Percentiles rank a stretch among this genome's conserved stretches.
These are phyloP conservation scores for Monosporozyma solicola DNA, from an alignment of 805 yeast genomes.

Conservation along the genomic window DNA sequence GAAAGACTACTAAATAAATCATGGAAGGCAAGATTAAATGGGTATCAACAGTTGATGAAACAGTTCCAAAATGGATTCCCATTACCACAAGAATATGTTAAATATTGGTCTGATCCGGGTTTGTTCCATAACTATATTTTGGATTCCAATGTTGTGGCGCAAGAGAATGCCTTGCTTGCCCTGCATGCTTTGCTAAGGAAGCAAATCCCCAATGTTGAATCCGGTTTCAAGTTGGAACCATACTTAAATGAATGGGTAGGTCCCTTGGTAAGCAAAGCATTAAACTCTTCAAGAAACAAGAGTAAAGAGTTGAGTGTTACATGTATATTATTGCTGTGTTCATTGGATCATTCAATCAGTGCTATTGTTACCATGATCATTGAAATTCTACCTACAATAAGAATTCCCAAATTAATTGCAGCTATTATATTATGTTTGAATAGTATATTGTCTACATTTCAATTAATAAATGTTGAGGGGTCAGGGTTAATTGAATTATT, in stretches of 20 bases:
- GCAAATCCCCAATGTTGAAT: background rate
- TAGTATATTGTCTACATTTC: constrained; percentile 39
- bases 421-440: constrained; percentile 51
- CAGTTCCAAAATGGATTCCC: constrained; percentile 34
- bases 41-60: constrained; percentile 56
- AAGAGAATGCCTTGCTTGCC: constrained; percentile 65
- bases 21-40: constrained; percentile 83
- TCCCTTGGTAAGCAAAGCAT: constrained; percentile 67
- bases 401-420: constrained; percentile 70
- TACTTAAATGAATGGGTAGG: constrained; percentile 17
- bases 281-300: constrained; percentile 63
- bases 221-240: background rate
- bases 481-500: background rate
- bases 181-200: constrained; percentile 34
- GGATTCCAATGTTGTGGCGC: constrained; percentile 87
- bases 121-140: constrained; percentile 48
- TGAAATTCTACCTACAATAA: constrained; percentile 50
- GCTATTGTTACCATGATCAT: constrained; percentile 39
- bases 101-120: constrained; percentile 44
- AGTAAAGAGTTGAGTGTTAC: constrained; percentile 62
- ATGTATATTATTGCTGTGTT: constrained; percentile 53
- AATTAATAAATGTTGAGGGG: constrained; percentile 12
- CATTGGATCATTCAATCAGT: constrained; percentile 55
- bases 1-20: constrained; percentile 60
- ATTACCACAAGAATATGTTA: constrained; percentile 21